These are phyloP conservation scores for Termitomyces sp. DNA, from an alignment of 768 basidiomycete genomes.

Conservation along the genomic window DNA sequence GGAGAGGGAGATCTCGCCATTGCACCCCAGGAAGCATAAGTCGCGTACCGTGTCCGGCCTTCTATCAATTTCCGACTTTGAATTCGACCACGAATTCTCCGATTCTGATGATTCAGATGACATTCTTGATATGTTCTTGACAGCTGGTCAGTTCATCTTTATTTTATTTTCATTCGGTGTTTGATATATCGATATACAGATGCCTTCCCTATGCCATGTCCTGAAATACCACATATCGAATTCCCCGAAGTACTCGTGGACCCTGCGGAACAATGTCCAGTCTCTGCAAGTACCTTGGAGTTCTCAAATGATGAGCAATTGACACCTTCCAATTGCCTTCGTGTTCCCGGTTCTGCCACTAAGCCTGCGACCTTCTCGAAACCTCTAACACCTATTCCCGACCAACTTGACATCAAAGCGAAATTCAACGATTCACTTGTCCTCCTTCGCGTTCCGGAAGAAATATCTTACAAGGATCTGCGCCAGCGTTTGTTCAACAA, in stretches of 20 bases:
- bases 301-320: slow-evolving; percentile 3
- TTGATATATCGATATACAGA: slow-evolving; percentile 20
- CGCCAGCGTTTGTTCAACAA: slow-evolving; percentile 60
- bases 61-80: slow-evolving; percentile 35
- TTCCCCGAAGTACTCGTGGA: slow-evolving; percentile 29
- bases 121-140: slow-evolving; percentile 25
- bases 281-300: slow-evolving; percentile 6
- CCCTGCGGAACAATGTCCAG: slow-evolving; percentile 10
- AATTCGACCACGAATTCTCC: slow-evolving; percentile 36
- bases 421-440: slow-evolving; percentile 57
- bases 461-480: slow-evolving; percentile 44
- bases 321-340: slow-evolving; percentile 1
- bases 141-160: slow-evolving; percentile 23
- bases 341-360: slow-evolving; percentile 12
- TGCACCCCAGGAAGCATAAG: neutral
- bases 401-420: slow-evolving; percentile 55
- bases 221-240: slow-evolving; percentile 24
- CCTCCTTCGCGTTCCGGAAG: slow-evolving; percentile 49
- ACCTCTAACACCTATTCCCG: slow-evolving; percentile 21
- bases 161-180: neutral
- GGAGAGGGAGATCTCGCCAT: slow-evolving; percentile 8
- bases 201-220: slow-evolving; percentile 36
- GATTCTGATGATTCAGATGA: slow-evolving; percentile 28
- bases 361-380: slow-evolving; percentile 24
- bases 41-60: slow-evolving; percentile 27